Evolutionary conservation across 2,329 filamentous ascomycete species (phyloP).

Genomic region (Hypoxylon sp.): DNA sequence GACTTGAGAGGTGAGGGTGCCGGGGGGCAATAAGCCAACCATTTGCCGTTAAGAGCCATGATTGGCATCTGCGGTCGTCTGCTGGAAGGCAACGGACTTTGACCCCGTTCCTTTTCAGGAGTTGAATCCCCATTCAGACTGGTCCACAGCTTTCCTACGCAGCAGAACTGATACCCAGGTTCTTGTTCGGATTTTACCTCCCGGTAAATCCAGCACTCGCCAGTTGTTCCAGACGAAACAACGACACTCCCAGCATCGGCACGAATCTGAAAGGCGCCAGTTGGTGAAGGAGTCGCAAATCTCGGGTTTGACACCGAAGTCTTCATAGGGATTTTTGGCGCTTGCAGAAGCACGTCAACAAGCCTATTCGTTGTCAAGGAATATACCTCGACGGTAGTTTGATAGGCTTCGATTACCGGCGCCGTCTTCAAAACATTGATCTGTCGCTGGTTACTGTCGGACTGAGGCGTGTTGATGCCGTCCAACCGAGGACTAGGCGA

Average conservation of each 20-base stretch:
- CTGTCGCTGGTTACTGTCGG: slow-evolving; percentile 55
- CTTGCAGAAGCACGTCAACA: slow-evolving; percentile 79
- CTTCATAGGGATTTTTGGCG: slow-evolving; percentile 71
- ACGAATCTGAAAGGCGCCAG: slow-evolving; percentile 78
- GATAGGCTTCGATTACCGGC: slow-evolving; percentile 71
- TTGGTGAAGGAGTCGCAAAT: slow-evolving; percentile 75
- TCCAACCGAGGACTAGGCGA: slow-evolving; percentile 57
- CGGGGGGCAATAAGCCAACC: slow-evolving; percentile 82
- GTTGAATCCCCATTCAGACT: slow-evolving; percentile 72
- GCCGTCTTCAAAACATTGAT: slow-evolving; percentile 51
- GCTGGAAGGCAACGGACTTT: slow-evolving; percentile 54
- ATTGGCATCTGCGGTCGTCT: slow-evolving; percentile 70
- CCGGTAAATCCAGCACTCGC: slow-evolving; percentile 85
- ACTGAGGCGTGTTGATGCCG: slow-evolving; percentile 57
- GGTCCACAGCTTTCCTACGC: slow-evolving; percentile 93
- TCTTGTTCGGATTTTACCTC: slow-evolving; percentile 61
- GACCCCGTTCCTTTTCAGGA: slow-evolving; percentile 60
- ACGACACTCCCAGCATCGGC: slow-evolving; percentile 78
- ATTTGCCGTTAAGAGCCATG: slow-evolving; percentile 76
- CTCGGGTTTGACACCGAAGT: slow-evolving; percentile 70
- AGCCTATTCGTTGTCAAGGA: slow-evolving; percentile 81
- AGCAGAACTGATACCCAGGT: slow-evolving; percentile 64
- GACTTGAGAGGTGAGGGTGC: slow-evolving; percentile 77
- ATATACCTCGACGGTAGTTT: slow-evolving; percentile 90
- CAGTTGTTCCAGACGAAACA: slow-evolving; percentile 83